Base-by-base conservation (phyloP, 116 monocot species). In the Cymodocea nodosa region DNA sequence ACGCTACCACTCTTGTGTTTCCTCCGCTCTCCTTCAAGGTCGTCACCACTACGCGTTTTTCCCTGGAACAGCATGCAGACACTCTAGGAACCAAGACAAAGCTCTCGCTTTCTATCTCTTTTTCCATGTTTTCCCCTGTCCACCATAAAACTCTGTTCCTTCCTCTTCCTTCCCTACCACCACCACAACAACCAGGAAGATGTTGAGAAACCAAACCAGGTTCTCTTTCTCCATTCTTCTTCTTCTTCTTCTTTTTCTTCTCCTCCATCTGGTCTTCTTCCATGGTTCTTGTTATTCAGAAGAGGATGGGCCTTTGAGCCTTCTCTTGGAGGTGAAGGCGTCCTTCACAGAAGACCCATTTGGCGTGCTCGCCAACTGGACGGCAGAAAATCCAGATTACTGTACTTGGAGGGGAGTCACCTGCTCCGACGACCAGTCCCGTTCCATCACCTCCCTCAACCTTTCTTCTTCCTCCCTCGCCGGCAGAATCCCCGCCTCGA, bases 321-420 rank as follows among this genome's bases (percentile, higher is more conserved):
- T 74, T 24, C 80, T 95, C 11, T 60, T 90, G 2, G 67, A 84
- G 30, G 71, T 87, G 5, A 95, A 81, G 71, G 66, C 30, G 16
- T 76, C 94, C 9, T 87, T 95, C 73, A 50, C 70, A 4, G 77
- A 77, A 1, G 90, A 95, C 74, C 90, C 89, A 4, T 23, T 59
- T 16, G 68, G 77, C 3, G 70, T 82, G 20, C 77, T 95, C 40
- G 20, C 58, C 5, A 66, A 63, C 57, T 90, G 94, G 94, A 75
- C 74, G 15, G 69, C 23, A 23, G 68, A 73, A 66, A 76, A 77
- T 63, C 62, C 82, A 8, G 64, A 68, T 49, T 77, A 73, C 71
- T 95, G 94, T 67, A 40, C 61, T 15, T 95, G 94, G 94, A 77
- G 76, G 35, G 87, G 90, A 8, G 53, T 90, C 58, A 37, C 72